Conservation (phyloP, 73 alveolate genomes). For the Stentor roeselii region DNA sequence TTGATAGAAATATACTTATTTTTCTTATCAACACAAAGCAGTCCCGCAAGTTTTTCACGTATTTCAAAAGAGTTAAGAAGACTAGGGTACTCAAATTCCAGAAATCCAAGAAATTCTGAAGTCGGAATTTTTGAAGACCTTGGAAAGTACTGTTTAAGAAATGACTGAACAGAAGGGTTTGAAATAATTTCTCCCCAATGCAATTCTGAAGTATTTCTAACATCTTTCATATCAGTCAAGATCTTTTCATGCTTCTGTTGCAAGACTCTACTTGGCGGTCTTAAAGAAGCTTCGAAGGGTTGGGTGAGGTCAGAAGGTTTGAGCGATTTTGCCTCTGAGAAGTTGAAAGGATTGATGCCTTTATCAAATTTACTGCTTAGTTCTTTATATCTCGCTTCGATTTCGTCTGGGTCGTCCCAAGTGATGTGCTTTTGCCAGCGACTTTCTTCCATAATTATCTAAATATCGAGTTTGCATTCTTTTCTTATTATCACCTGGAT, state of each 20-base stretch:
- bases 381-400: background rate
- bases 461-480: conserved; percentile 13
- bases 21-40: background rate
- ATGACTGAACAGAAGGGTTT: background rate
- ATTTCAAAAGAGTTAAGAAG: background rate
- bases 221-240: background rate
- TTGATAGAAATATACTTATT: background rate
- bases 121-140: background rate
- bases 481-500: background rate
- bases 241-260: background rate
- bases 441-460: conserved; percentile 5
- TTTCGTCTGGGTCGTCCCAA: conserved; percentile 2
- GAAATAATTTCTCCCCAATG: background rate
- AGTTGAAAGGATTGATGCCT: background rate
- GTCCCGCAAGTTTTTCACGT: background rate
- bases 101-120: background rate
- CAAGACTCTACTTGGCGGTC: background rate
- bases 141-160: background rate
- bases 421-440: background rate
- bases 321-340: background rate
- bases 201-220: background rate
- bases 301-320: background rate
- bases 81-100: conserved; percentile 4
- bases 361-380: background rate
- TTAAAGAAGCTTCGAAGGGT: background rate